Evolutionary conservation across 257 asterid species (phyloP).

Genomic region (Apocynum venetum): DNA sequence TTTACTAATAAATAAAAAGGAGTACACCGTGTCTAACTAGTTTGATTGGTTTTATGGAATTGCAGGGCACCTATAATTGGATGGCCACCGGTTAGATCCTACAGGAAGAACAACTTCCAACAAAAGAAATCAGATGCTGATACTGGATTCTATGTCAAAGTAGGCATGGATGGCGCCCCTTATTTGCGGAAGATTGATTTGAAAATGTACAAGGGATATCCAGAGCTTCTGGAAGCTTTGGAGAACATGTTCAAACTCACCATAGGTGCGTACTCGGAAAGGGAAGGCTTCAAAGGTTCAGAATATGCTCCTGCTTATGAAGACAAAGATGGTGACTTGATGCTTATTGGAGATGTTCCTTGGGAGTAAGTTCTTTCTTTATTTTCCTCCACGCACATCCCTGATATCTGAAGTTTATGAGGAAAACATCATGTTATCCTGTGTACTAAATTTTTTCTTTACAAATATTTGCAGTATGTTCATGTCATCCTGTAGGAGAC

Average conservation of each 20-base stretch:
- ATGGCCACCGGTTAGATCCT: constrained; percentile 85
- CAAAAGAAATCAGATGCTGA: constrained; percentile 46
- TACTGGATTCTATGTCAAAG: constrained; percentile 63
- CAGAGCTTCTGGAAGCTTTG: constrained; percentile 50
- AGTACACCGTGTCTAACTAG: not conserved
- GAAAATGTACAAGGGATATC: constrained; percentile 49
- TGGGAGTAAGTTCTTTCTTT: constrained; percentile 50
- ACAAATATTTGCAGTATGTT: constrained; percentile 56
- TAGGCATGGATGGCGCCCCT: constrained; percentile 92
- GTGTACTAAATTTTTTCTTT: constrained; percentile 17
- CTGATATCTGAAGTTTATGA: not conserved
- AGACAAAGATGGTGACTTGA: constrained; percentile 88
- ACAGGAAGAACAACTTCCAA: constrained; percentile 49
- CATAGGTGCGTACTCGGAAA: constrained; percentile 80
- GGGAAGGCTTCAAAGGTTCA: constrained; percentile 86
- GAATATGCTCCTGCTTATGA: constrained; percentile 91
- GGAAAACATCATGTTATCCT: not conserved
- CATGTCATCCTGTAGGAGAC: constrained; percentile 66
- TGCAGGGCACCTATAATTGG: constrained; percentile 77
- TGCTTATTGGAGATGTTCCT: constrained; percentile 95
- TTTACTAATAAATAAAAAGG: too few species aligned
- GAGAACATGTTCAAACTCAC: constrained; percentile 80
- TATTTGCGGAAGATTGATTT: constrained; percentile 78
- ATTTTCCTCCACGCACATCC: not conserved
- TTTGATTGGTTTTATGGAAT: constrained; percentile 6